Conservation (phyloP, 306 rosid genomes). For the Vigna nakashimae region DNA sequence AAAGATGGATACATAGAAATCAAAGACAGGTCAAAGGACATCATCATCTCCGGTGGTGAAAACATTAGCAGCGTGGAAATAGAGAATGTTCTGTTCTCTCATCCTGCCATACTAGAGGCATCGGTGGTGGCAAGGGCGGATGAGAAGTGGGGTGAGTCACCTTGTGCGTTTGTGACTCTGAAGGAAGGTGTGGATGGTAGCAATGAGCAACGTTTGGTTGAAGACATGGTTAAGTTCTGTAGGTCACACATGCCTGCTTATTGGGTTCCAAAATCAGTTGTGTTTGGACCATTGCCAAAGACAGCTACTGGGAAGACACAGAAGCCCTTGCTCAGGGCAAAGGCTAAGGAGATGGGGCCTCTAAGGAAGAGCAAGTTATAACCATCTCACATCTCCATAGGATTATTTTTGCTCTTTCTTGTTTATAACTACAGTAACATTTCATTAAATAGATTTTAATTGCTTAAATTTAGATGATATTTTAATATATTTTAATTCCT, state of each 20-base stretch:
- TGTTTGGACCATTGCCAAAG: conserved; percentile 28
- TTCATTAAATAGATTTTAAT: too few relatives aligned
- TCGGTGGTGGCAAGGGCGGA: conserved; percentile 27
- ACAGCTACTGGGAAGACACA: conserved; percentile 21
- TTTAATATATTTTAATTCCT: too few relatives aligned
- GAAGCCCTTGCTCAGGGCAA: conserved; percentile 16
- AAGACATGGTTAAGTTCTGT: background rate
- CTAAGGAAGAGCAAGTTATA: conserved; percentile 5
- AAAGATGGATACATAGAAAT: conserved; percentile 80
- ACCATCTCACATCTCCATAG: background rate
- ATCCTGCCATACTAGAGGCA: conserved; percentile 20
- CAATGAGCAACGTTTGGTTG: background rate
- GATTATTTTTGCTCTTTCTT: background rate
- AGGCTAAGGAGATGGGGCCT: conserved; percentile 26
- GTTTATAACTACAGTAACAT: background rate
- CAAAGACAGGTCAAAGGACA: conserved; percentile 84
- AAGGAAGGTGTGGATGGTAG: conserved; percentile 15
- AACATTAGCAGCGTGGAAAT: conserved; percentile 83
- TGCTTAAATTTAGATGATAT: too few relatives aligned
- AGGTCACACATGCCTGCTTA: conserved; percentile 17
- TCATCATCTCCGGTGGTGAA: conserved; percentile 81
- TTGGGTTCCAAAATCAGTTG: conserved; percentile 27
- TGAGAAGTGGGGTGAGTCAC: conserved; percentile 38
- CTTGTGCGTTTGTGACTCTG: conserved; percentile 29
- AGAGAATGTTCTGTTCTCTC: conserved; percentile 51